Evolutionary conservation across 768 basidiomycete species (phyloP), one percentile per base, ranked within the genome.

Genomic region (Trametes villosa): DNA sequence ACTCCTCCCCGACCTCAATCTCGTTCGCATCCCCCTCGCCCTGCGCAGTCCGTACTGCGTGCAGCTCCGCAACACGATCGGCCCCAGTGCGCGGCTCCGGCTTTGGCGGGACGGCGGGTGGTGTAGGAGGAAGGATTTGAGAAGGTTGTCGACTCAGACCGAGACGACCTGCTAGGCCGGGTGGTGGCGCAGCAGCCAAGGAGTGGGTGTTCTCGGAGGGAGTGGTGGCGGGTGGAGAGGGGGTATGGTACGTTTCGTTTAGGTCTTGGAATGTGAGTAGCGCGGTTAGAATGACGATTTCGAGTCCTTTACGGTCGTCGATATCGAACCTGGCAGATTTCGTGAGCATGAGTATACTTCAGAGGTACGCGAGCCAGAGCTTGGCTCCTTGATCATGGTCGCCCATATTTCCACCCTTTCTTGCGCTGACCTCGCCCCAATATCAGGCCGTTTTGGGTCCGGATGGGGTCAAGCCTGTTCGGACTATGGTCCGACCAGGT

Each of bases 271-370:
- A 91, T 1, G 91, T 90, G 63, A 94, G 74, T 2, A 94, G 78
- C 2, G 89, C 84, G 0, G 86, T 88, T 48, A 94, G 76, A 36
- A 94, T 83, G 51, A 90, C 84, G 38, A 94, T 90, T 71, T 94
- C 92, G 1, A 94, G 80, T 4, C 92, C 91, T 71, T 94, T 94
- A 31, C 90, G 82, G 67, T 94, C 92, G 17, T 89, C 79, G 50
- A 94, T 87, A 64, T 94, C 92, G 66, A 94, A 94, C 40, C 91
- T 92, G 54, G 49, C 8, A 24, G 34, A 22, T 30, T 24, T 27
- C n/a, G 41, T 34, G 8, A 52, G 49, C 29, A n/a, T 1, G 40
- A 31, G 18, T n/a, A 20, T 15, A 51, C n/a, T 31, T 17, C 20
- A 36, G 9, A 36, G 36, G 36, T 18, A n/a, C n/a, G n/a, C n/a